A percentile compares a stretch with the other conserved stretches of the same genome.
These are phyloP conservation scores for Leptomonas seymouri DNA, from an alignment of 208 protist species.

Conservation along the genomic window DNA sequence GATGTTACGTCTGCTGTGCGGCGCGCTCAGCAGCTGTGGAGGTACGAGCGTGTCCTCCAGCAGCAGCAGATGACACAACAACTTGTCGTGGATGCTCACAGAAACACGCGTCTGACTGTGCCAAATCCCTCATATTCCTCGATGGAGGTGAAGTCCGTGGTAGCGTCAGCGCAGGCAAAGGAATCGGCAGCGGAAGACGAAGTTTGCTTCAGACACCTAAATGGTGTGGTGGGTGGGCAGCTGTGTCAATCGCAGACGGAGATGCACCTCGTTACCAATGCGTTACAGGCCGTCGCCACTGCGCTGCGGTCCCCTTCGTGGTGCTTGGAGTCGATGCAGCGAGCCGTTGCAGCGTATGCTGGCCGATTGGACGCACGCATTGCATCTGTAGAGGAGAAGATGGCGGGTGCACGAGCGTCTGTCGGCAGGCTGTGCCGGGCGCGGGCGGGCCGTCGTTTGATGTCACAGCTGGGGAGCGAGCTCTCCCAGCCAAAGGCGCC, in stretches of 20 bases:
- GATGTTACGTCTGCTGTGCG: neutral
- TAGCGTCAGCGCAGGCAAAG: neutral
- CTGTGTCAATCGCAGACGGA: neutral
- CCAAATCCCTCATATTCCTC: neutral
- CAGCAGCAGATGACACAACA: slow-evolving; percentile 6
- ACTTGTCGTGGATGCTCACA: neutral
- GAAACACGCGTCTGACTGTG: neutral
- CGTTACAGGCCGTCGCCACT: neutral
- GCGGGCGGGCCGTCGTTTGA: neutral
- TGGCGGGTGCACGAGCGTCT: neutral
- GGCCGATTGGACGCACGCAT: neutral
- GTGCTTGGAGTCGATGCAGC: slow-evolving; percentile 6
- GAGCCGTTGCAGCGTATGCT: neutral
- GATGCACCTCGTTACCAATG: neutral
- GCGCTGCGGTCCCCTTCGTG: slow-evolving; percentile 4
- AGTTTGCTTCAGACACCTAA: neutral
- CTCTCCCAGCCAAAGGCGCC: no score
- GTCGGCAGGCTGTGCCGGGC: neutral
- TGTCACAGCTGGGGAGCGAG: no score
- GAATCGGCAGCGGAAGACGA: neutral
- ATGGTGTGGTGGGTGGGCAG: neutral
- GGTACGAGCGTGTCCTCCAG: neutral
- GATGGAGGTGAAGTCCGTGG: neutral
- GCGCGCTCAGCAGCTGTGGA: neutral
- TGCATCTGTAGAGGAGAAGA: neutral